Percentiles rank a stretch among this genome's conserved stretches.
These are phyloP conservation scores for Sinapis alba DNA, from an alignment of 441 rosid genomes.

Conservation along the genomic window DNA sequence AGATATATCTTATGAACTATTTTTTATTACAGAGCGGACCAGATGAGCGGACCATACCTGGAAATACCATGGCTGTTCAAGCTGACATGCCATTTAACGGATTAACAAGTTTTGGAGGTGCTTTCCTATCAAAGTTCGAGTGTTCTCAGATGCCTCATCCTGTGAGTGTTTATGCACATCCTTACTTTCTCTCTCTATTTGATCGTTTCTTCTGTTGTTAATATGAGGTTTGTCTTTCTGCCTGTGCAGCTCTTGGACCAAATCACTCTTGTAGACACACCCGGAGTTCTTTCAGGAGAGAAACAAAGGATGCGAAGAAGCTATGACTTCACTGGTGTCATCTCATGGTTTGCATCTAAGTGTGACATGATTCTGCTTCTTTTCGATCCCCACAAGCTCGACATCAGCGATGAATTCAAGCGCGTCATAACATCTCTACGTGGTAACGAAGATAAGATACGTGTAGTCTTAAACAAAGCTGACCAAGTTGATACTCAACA, in stretches of 20 bases:
- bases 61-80: slow-evolving; percentile 75
- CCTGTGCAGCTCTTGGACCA: slow-evolving; percentile 63
- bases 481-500: slow-evolving; percentile 81
- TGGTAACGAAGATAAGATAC: slow-evolving; percentile 78
- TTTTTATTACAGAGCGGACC: slow-evolving; percentile 53
- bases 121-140: slow-evolving; percentile 70
- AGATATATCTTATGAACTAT: neutral
- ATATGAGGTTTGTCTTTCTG: slow-evolving; percentile 1
- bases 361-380: slow-evolving; percentile 70
- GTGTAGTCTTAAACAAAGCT: slow-evolving; percentile 77
- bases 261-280: slow-evolving; percentile 73
- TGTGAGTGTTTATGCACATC: slow-evolving; percentile 37
- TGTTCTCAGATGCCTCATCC: slow-evolving; percentile 82
- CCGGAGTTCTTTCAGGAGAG: slow-evolving; percentile 78
- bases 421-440: slow-evolving; percentile 67
- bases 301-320: slow-evolving; percentile 68
- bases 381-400: slow-evolving; percentile 78
- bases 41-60: slow-evolving; percentile 69
- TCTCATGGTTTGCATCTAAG: slow-evolving; percentile 80
- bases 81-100: slow-evolving; percentile 73
- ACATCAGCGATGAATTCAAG: slow-evolving; percentile 75
- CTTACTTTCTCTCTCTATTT: neutral
- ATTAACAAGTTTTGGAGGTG: slow-evolving; percentile 66
- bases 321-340: slow-evolving; percentile 76
- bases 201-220: neutral